phyloP scores from a whole-genome alignment of 1,284 basidiomycete species.

The Apiotrichum sp. region DNA sequence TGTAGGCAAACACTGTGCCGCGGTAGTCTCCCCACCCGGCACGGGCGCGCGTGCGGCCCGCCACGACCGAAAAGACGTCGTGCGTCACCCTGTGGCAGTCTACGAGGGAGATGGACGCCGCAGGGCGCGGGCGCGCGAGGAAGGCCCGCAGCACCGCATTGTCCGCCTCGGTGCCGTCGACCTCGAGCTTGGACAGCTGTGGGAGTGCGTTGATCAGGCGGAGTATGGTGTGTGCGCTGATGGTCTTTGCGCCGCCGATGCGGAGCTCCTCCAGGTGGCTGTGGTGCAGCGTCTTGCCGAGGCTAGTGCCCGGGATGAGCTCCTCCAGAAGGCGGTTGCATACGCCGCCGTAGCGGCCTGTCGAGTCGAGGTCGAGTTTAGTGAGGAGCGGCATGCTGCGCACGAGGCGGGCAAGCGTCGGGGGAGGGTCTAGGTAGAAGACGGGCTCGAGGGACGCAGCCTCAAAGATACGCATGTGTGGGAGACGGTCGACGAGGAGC shows the following conservation, averaged over 20 bases:
- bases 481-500: slow-evolving; percentile 65
- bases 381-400: slow-evolving; percentile 58
- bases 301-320: slow-evolving; percentile 15
- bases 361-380: slow-evolving; percentile 78
- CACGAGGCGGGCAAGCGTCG: slow-evolving; percentile 9
- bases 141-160: slow-evolving; percentile 62
- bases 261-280: slow-evolving; percentile 61
- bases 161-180: slow-evolving; percentile 69
- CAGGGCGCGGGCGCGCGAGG: slow-evolving; percentile 49
- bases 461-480: slow-evolving; percentile 72
- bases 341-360: slow-evolving; percentile 53
- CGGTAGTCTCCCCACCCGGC: slow-evolving; percentile 65
- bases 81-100: slow-evolving; percentile 70
- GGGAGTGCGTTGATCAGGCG: slow-evolving; percentile 61
- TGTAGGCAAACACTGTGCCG: slow-evolving; percentile 47
- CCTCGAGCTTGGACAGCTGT: slow-evolving; percentile 61
- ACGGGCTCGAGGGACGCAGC: slow-evolving; percentile 58
- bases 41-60: slow-evolving; percentile 57
- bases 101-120: slow-evolving; percentile 54
- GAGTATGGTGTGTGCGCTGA: slow-evolving; percentile 61
- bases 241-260: slow-evolving; percentile 60
- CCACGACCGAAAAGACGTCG: slow-evolving; percentile 53
- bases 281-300: not conserved
- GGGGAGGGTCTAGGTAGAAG: slow-evolving; percentile 22
- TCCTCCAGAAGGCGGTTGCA: slow-evolving; percentile 61